Conservation (phyloP, 2,329 filamentous ascomycete genomes). For the Fusarium verrucosum region DNA sequence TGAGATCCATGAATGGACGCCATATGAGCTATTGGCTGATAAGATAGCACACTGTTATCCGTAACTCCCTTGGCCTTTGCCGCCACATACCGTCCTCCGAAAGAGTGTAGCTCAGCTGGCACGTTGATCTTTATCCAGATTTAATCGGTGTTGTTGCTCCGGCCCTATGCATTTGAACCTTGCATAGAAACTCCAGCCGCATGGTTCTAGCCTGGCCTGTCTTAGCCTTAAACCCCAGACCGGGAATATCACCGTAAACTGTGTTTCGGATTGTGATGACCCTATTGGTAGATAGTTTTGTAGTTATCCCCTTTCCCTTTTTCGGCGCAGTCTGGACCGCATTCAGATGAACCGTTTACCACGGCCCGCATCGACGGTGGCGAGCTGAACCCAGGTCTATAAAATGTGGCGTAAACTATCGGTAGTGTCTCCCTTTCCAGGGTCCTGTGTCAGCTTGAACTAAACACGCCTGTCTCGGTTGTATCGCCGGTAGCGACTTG, state of each 20-base stretch:
- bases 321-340: not conserved
- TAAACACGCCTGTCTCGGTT: not conserved
- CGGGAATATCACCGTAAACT: not conserved
- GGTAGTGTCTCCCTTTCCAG: not conserved
- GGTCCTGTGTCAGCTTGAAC: not conserved
- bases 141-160: not conserved
- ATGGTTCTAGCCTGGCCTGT: not conserved
- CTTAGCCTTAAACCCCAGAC: not conserved
- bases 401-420: not conserved
- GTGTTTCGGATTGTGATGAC: not conserved
- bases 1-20: no score
- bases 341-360: not conserved
- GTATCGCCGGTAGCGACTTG: not conserved
- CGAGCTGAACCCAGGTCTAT: not conserved
- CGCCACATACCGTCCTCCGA: no score
- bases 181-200: not conserved
- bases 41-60: no score
- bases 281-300: slow-evolving; percentile 1
- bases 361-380: not conserved
- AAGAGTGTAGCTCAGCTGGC: not conserved
- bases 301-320: not conserved
- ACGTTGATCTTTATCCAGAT: not conserved
- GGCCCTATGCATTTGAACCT: not conserved
- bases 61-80: no score
- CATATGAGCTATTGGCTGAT: no score